Percentiles rank a stretch among this genome's conserved stretches.
phyloP scores from a whole-genome alignment of 2,329 filamentous ascomycete genomes.

The Arthrobotrys sinensis region DNA sequence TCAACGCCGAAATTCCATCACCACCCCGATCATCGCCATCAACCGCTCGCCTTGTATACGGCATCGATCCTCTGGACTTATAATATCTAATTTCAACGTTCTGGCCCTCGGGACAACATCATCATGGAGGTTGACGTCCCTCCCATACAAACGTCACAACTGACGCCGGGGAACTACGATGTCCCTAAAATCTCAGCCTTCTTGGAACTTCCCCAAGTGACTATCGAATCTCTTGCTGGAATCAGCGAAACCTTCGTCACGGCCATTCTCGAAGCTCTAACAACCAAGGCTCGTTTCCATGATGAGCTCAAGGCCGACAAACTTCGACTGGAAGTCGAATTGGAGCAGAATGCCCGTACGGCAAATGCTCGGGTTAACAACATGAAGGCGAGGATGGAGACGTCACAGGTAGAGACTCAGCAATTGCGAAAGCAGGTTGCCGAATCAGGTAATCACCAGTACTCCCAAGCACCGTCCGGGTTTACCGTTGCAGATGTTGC shows the following conservation, averaged over 20 bases:
- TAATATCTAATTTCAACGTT: constrained; percentile 34
- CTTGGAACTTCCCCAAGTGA: constrained; percentile 62
- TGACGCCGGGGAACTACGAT: constrained; percentile 52
- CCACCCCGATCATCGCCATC: neutral
- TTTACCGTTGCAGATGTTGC: constrained; percentile 23
- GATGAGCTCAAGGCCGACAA: constrained; percentile 89
- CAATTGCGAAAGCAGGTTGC: constrained; percentile 85
- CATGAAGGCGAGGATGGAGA: constrained; percentile 85
- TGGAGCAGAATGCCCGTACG: constrained; percentile 88
- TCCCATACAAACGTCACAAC: constrained; percentile 53
- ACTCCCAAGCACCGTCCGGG: neutral
- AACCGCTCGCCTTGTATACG: neutral
- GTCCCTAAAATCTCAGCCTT: constrained; percentile 64
- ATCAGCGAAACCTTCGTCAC: constrained; percentile 82
- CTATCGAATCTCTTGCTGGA: constrained; percentile 61
- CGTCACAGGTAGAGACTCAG: constrained; percentile 85
- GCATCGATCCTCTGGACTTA: neutral
- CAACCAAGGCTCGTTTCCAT: constrained; percentile 83
- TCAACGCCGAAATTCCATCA: constrained; percentile 19
- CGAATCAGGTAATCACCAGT: constrained; percentile 77
- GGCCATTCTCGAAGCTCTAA: constrained; percentile 80
- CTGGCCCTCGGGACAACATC: constrained; percentile 3
- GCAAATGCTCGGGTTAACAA: constrained; percentile 86
- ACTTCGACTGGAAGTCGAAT: constrained; percentile 88
- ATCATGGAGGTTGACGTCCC: constrained; percentile 60